Percentiles rank a stretch among this genome's conserved stretches.
Conservation (phyloP, 257 asterid species). For the Solanum bulbocastanum region DNA sequence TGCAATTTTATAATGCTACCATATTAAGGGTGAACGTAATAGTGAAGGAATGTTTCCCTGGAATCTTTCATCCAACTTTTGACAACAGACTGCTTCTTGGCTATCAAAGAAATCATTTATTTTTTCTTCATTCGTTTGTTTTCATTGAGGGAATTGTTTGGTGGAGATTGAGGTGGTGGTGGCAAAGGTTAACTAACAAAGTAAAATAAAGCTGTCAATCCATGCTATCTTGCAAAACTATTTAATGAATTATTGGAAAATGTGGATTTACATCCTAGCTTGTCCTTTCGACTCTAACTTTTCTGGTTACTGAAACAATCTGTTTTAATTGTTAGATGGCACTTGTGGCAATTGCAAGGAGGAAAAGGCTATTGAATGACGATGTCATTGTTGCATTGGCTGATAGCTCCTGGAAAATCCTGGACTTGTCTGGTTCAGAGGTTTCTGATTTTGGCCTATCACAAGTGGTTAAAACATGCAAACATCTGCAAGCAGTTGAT, state of each 20-base stretch:
- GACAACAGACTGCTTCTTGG: not conserved
- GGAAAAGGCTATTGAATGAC: slow-evolving; percentile 73
- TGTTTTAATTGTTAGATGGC: slow-evolving; percentile 36
- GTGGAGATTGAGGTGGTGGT: not conserved
- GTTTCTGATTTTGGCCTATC: slow-evolving; percentile 69
- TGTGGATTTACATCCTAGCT: not conserved
- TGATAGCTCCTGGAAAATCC: slow-evolving; percentile 70
- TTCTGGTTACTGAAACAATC: not conserved
- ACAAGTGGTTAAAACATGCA: slow-evolving; percentile 42
- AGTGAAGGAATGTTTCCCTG: not conserved
- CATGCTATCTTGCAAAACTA: not conserved
- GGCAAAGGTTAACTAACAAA: not conserved
- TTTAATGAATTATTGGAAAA: not conserved
- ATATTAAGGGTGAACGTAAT: not conserved
- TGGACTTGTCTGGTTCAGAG: slow-evolving; percentile 74
- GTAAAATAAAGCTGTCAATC: not conserved
- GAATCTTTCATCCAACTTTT: not conserved
- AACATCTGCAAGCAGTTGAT: slow-evolving; percentile 56
- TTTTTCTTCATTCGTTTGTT: not conserved
- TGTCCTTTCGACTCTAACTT: not conserved
- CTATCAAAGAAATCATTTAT: not conserved
- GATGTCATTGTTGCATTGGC: slow-evolving; percentile 53
- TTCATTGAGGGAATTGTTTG: not conserved
- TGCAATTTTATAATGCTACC: not conserved
- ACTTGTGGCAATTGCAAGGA: slow-evolving; percentile 75